These are phyloP conservation scores for Porcisia deanei DNA, from an alignment of 208 protist genomes.

Conservation along the genomic window DNA sequence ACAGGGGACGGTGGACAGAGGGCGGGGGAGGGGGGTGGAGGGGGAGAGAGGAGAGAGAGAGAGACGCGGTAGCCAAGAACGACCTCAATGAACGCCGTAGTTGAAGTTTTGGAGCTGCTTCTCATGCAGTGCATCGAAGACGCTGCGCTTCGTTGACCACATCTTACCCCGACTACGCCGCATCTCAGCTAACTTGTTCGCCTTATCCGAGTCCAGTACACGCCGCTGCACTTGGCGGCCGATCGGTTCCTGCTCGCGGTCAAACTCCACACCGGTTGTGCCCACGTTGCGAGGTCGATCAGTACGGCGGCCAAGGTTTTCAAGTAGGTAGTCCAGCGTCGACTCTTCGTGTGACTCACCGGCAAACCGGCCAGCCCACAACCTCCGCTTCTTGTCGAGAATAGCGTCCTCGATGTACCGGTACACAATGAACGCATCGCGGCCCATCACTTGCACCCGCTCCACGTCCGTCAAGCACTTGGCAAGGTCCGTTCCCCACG, in stretches of 20 bases:
- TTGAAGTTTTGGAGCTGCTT: constrained; percentile 88
- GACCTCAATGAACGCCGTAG: constrained; percentile 68
- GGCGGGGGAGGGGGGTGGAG: neutral
- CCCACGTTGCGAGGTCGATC: constrained; percentile 66
- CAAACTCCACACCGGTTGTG: constrained; percentile 86
- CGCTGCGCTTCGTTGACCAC: constrained; percentile 86
- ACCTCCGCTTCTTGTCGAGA: constrained; percentile 76
- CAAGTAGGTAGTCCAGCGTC: constrained; percentile 88
- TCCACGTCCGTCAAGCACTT: constrained; percentile 69
- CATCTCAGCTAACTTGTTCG: constrained; percentile 73
- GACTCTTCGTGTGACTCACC: constrained; percentile 85
- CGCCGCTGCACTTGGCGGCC: constrained; percentile 88
- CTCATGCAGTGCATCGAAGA: constrained; percentile 84
- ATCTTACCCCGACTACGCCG: constrained; percentile 76
- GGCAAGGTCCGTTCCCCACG: constrained; percentile 73
- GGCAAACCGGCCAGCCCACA: constrained; percentile 84
- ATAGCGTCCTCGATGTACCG: constrained; percentile 80
- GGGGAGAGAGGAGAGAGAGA: neutral
- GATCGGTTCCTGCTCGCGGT: constrained; percentile 92
- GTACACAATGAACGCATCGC: constrained; percentile 74
- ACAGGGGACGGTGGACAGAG: neutral
- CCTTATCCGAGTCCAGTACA: constrained; percentile 83
- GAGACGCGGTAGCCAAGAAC: neutral
- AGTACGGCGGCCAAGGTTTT: constrained; percentile 87
- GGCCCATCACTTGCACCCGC: constrained; percentile 71